Base-by-base conservation (phyloP, 768 basidiomycete species). In the Leccinum subgranulosum region DNA sequence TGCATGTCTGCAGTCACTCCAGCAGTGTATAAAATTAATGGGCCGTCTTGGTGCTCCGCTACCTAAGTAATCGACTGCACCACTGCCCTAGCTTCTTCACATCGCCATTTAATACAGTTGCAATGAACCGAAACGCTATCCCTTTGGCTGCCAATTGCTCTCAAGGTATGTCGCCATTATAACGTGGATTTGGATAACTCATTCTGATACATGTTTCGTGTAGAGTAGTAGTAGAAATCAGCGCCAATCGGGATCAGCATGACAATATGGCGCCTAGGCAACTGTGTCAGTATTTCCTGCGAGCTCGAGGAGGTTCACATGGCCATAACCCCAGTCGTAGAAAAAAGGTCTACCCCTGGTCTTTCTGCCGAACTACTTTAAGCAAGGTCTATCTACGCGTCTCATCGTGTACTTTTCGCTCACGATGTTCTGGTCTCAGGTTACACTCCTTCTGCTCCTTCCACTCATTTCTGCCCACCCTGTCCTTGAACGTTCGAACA, bases 401-500 rank as follows among this genome's bases (percentile, higher is more conserved):
- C 43, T 45, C 14, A 15, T 23, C 45, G 27, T 14, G 17, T 14
- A 12, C 41, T 19, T 45, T 50, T 50, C 49, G 2, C 23, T 46
- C 51, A 1, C 36, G 6, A 68, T 69, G 66, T 60, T 21, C 41
- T 41, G n/a, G 47, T 48, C 47, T 25, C 47, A 48, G 36, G 14
- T 27, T n/a, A 8, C 49, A 34, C n/a, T 67, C 28, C 49, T 70
- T 43, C 51, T 48, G 14, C 27, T 69, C 46, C 23, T 71, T 54
- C 60, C 69, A 10, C 48, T 72, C 61, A 54, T 69, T 62, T 60
- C 27, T 34, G 28, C 65, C 1, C 33, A 14, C 19, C 59, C 60
- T 33, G 27, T 21, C 6, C 33, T 53, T 29, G 21, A 43, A 15
- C 51, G 17, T 21, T 51, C 57, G 12, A 7, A 33, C 4, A 36